A percentile compares a stretch with the other conserved stretches of the same genome.
Conservation (phyloP, 257 asterid genomes). For the Plantago ovata region DNA sequence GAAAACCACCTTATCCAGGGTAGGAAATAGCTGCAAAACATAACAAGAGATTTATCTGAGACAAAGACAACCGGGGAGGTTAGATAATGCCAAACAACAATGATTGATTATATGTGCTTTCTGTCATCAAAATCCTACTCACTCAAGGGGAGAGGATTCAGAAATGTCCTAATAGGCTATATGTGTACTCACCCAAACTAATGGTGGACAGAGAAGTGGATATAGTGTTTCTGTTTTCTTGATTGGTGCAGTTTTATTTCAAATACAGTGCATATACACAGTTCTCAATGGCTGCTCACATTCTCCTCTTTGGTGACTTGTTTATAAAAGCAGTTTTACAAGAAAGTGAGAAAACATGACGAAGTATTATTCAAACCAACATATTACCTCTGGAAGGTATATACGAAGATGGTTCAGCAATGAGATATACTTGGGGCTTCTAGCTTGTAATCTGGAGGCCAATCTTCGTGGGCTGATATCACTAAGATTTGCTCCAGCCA, state of each 20-base stretch:
- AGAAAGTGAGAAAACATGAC: constrained; percentile 9
- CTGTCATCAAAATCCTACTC: not conserved
- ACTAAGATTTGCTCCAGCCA: constrained; percentile 80
- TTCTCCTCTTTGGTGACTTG: not conserved
- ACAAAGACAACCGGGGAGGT: constrained; percentile 1
- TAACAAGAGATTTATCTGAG: constrained; percentile 21
- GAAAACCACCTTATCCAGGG: constrained; percentile 93
- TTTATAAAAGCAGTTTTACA: not conserved
- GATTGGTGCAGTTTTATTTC: too few species aligned
- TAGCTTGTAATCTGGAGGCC: constrained; percentile 94
- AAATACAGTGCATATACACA: too few species aligned
- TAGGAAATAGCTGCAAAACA: constrained; percentile 88
- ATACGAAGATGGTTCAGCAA: constrained; percentile 96
- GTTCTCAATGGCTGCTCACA: not conserved
- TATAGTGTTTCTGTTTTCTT: too few species aligned
- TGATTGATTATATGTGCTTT: not conserved
- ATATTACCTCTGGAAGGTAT: constrained; percentile 92
- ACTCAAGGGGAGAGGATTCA: not conserved
- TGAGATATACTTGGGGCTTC: constrained; percentile 93
- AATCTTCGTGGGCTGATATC: constrained; percentile 77
- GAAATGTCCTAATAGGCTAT: not conserved
- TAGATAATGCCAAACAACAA: constrained; percentile 6
- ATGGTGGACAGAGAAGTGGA: too few species aligned
- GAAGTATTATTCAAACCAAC: constrained; percentile 9
- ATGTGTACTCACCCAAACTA: too few species aligned